Percentiles rank a stretch among this genome's conserved stretches.
phyloP scores from a whole-genome alignment of 2,329 filamentous ascomycete species.

The Plenodomus biglobosus region DNA sequence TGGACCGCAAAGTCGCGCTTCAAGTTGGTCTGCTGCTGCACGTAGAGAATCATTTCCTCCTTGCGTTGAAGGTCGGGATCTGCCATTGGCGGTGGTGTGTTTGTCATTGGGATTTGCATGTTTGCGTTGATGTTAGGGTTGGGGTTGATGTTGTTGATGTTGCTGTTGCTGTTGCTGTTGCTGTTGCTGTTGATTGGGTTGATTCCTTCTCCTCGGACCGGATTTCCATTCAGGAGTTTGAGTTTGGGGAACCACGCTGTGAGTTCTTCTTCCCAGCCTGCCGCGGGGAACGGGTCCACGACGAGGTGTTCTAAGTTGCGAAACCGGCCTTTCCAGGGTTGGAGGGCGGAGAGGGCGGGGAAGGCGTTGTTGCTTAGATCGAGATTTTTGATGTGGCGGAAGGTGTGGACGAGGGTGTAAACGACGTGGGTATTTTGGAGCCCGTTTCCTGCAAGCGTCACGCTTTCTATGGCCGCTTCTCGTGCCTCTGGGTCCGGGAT shows the following conservation, averaged over 20 bases:
- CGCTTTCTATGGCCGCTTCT: slow-evolving; percentile 75
- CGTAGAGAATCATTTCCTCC: slow-evolving; percentile 68
- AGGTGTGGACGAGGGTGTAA: slow-evolving; percentile 72
- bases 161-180: slow-evolving; percentile 52
- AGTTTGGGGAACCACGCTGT: slow-evolving; percentile 82
- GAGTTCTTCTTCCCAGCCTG: slow-evolving; percentile 66
- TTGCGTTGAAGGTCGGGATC: slow-evolving; percentile 49
- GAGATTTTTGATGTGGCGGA: slow-evolving; percentile 84
- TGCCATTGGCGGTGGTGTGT: slow-evolving; percentile 15
- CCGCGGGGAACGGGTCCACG: slow-evolving; percentile 52
- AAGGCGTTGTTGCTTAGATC: slow-evolving; percentile 86
- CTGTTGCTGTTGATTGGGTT: slow-evolving; percentile 52
- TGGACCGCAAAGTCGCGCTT: slow-evolving; percentile 75
- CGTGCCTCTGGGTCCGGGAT: slow-evolving; percentile 74
- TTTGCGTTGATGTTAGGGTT: too few relatives aligned
- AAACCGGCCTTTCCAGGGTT: slow-evolving; percentile 79
- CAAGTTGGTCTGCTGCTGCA: slow-evolving; percentile 79
- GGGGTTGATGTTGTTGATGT: slow-evolving; percentile 3
- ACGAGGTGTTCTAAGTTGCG: slow-evolving; percentile 78
- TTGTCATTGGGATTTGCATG: slow-evolving; percentile 3
- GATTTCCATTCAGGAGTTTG: slow-evolving; percentile 71
- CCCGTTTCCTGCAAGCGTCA: slow-evolving; percentile 79
- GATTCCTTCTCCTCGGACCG: slow-evolving; percentile 56
- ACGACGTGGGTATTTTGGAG: slow-evolving; percentile 73
- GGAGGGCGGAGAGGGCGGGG: slow-evolving; percentile 65